A percentile compares a stretch with the other conserved stretches of the same genome.
Evolutionary conservation across 495 filamentous ascomycete species (phyloP).

Genomic region (Pseudoneurospora amorphoporcata): DNA sequence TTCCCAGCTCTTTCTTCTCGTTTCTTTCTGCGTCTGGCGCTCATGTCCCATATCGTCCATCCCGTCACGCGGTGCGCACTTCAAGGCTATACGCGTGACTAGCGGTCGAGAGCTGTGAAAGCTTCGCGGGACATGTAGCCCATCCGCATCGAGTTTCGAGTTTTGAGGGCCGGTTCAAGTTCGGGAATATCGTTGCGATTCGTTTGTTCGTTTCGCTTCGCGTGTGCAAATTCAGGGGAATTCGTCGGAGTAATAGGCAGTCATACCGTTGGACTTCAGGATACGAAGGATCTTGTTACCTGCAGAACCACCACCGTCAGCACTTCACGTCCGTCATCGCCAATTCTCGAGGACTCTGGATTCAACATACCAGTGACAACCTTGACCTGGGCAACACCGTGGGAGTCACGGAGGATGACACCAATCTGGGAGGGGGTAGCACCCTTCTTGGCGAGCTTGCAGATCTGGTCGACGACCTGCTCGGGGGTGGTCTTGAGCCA

Average conservation of each 20-base stretch:
- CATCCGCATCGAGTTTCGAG: not conserved
- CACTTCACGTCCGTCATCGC: not conserved
- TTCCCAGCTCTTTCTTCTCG: not conserved
- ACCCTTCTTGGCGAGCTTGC: conserved; percentile 96
- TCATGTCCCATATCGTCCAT: conserved; percentile 1
- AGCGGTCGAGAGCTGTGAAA: not conserved
- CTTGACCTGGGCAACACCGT: conserved; percentile 95
- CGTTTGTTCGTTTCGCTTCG: conserved; percentile 5
- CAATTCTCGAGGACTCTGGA: conserved; percentile 1
- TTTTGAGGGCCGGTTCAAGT: not conserved
- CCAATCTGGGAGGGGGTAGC: conserved; percentile 96
- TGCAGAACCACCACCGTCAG: conserved; percentile 26
- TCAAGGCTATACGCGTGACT: not conserved
- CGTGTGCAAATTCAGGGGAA: conserved; percentile 3
- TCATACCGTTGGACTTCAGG: conserved; percentile 64
- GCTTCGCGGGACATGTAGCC: not conserved
- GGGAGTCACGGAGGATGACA: conserved; percentile 92
- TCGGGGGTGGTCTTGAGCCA: conserved; percentile 90
- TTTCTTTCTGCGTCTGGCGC: conserved; percentile 5
- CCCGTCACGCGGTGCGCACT: not conserved
- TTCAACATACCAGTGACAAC: conserved; percentile 75
- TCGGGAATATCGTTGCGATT: not conserved
- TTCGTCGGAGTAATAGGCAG: not conserved
- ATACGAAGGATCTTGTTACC: conserved; percentile 99
- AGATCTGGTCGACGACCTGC: conserved; percentile 95